phyloP scores from a whole-genome alignment of 177 flowering plant genomes.

The Telopea speciosissima region DNA sequence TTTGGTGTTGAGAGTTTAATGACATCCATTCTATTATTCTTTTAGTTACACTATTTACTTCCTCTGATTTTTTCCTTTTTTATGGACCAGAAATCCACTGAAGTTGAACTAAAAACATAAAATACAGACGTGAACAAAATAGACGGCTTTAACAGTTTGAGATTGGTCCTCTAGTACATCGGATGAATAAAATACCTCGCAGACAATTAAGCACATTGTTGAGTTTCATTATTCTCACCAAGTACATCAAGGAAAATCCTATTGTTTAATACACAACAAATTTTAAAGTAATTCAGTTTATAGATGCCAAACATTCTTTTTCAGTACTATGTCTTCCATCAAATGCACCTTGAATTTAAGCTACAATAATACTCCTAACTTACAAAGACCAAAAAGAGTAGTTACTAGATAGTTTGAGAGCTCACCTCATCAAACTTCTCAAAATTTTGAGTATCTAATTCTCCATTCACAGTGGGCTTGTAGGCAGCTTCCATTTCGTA shows the following conservation, averaged over 20 bases:
- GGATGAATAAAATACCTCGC: no score
- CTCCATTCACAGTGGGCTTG: constrained; percentile 74
- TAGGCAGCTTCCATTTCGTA: constrained; percentile 95
- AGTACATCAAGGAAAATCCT: neutral
- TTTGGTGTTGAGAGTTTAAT: neutral
- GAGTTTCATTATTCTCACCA: neutral
- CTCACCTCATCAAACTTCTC: constrained; percentile 85
- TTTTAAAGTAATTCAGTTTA: neutral
- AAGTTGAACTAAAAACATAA: no score
- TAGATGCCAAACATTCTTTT: neutral
- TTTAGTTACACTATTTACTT: neutral
- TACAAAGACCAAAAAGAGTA: neutral
- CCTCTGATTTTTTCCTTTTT: no score
- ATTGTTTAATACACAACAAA: neutral
- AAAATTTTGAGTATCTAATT: constrained; percentile 87
- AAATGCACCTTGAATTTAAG: neutral
- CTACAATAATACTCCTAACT: neutral
- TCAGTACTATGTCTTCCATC: neutral
- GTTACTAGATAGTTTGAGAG: constrained; percentile 2
- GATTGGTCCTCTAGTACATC: neutral
- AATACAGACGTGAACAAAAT: neutral
- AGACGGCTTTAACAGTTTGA: neutral
- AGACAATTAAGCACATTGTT: neutral
- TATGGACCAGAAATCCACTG: no score
- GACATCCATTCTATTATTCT: neutral